These are phyloP conservation scores for Leishmania martiniquensis DNA, from an alignment of 208 protist genomes.

Conservation along the genomic window DNA sequence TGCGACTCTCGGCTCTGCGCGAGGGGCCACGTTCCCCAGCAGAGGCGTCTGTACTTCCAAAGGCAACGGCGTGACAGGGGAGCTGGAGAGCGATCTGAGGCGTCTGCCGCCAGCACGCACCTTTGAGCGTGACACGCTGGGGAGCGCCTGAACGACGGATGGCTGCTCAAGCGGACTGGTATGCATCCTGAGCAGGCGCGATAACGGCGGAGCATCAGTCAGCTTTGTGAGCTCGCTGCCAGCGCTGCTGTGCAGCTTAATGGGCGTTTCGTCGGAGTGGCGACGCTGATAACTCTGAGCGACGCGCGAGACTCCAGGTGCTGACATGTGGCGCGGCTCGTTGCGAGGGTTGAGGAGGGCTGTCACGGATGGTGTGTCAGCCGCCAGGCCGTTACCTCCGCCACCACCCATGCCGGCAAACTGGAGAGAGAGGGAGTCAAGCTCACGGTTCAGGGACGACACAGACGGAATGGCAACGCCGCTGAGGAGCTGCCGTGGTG, in stretches of 20 bases:
- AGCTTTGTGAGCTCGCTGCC: neutral
- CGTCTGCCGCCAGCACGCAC: neutral
- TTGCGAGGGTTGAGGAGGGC: constrained; percentile 1
- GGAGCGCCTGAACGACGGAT: neutral
- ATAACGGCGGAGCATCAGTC: neutral
- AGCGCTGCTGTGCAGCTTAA: no score
- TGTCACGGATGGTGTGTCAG: neutral
- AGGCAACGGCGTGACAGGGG: neutral
- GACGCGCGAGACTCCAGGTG: constrained; percentile 11
- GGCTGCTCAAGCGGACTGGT: neutral
- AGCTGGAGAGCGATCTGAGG: neutral
- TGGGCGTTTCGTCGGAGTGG: neutral
- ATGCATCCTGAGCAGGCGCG: neutral
- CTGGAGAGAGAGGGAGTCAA: constrained; percentile 24
- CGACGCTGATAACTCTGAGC: neutral
- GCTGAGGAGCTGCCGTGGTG: neutral
- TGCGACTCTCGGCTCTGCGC: neutral
- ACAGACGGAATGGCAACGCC: constrained; percentile 16
- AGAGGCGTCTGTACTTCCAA: neutral
- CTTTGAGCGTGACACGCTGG: neutral
- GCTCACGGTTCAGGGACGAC: constrained; percentile 24
- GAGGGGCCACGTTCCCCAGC: neutral
- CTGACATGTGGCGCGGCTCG: constrained; percentile 16
- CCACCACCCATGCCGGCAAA: constrained; percentile 16
- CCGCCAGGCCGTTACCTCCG: neutral